Evolutionary conservation across 805 yeast genomes (phyloP), one percentile per base, ranked within the genome.

Genomic region (Jamesozyma lodderae): DNA sequence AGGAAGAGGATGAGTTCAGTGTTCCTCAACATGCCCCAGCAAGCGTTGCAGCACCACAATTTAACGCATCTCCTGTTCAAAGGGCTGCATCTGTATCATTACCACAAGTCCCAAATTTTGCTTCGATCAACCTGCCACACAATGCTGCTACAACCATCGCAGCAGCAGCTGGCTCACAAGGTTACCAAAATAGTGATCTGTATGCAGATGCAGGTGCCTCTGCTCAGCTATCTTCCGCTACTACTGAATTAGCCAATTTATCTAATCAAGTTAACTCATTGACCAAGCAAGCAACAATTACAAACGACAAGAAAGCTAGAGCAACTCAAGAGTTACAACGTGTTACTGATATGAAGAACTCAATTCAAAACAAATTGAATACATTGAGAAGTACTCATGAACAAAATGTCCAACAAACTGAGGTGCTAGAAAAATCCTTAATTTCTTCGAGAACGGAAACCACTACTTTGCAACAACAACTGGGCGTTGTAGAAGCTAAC

Each of bases 251-350:
- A 57, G 95, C 94, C 13, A 85, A 88, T 49, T 68, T 83, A 30
- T 81, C 94, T 0, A 84, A 80, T 49, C 95, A 88, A 63, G 79
- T 85, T 46, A 77, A 77, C 45, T 81, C 95, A 0, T 66, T 90
- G 46, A 73, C 87, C 1, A 62, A 70, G 17, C 95, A 87, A 59
- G 83, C 94, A 1, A 67, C 82, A 1, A 71, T 69, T 13, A 69
- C 82, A 22, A 79, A 79, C 42, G 81, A 75, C 17, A 82, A 82
- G 60, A 79, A 85, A 44, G 65, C 73, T 15, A 72, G 77, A 43
- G 86, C 95, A 1, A 86, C 80, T 52, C 76, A 73, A 40, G 96
- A 90, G 53, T 68, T 88, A 38, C 67, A 76, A n/a, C 71, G 74
- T 41, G 77, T 84, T 42, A 71, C 77, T 48, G 67, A 69, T 21